phyloP scores from a whole-genome alignment of 148 eudicot genomes.

The Cornus controversa region DNA sequence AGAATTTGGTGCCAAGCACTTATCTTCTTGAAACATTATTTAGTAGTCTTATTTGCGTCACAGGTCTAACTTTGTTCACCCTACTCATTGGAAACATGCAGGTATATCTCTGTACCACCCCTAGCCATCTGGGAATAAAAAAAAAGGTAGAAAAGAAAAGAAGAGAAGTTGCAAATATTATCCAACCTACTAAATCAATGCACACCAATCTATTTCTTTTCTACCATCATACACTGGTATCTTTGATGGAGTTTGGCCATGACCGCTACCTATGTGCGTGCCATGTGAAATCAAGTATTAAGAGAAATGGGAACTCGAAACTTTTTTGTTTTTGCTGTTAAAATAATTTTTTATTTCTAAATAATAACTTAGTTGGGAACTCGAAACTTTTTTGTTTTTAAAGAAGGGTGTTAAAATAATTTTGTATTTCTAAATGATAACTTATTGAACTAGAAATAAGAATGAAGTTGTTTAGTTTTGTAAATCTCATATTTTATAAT shows the following conservation, averaged over 20 bases:
- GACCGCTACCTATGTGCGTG: background rate
- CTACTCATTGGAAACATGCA: constrained; percentile 88
- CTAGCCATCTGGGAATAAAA: too few species aligned
- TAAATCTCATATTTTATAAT: background rate
- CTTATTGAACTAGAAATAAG: background rate
- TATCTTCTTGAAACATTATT: constrained; percentile 53
- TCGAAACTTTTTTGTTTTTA: background rate
- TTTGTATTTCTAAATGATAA: background rate
- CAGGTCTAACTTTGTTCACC: constrained; percentile 69
- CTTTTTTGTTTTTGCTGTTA: background rate
- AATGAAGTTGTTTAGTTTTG: background rate
- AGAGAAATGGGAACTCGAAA: background rate
- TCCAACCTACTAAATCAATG: background rate
- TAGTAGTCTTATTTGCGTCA: constrained; percentile 56
- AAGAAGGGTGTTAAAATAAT: background rate
- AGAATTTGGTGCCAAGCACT: constrained; percentile 53
- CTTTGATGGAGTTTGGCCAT: background rate
- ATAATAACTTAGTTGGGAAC: background rate
- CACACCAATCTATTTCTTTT: background rate
- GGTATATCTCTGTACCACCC: constrained; percentile 34
- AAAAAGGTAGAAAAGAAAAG: too few species aligned
- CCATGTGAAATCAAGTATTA: background rate
- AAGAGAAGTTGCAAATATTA: too few species aligned
- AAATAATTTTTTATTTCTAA: background rate
- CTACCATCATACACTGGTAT: background rate